A percentile compares a stretch with the other conserved stretches of the same genome.
Conservation (phyloP, 371 early-diverging fungal genomes). For the Mortierella sp. region DNA sequence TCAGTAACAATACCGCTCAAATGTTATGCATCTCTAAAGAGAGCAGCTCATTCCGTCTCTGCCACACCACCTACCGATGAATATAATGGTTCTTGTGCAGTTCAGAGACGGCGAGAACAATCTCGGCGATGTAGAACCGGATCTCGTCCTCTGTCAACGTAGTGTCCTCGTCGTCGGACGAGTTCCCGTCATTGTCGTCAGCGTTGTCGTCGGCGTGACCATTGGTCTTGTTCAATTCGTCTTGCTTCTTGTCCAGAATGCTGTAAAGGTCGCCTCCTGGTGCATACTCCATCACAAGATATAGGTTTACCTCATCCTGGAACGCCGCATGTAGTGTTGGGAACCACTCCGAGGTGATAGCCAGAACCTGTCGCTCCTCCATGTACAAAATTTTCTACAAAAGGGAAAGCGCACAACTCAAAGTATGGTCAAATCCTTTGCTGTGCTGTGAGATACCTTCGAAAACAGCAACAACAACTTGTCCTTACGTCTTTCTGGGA, state of each 20-base stretch:
- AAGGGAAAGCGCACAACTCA: neutral
- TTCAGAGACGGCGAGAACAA: constrained; percentile 90
- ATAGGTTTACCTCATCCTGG: constrained; percentile 91
- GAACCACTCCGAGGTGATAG: constrained; percentile 85
- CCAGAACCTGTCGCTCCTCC: constrained; percentile 91
- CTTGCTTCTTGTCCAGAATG: constrained; percentile 87
- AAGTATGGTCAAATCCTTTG: no score
- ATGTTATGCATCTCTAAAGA: neutral
- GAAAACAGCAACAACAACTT: neutral
- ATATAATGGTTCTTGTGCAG: constrained; percentile 96
- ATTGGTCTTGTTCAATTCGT: constrained; percentile 42
- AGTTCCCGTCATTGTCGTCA: constrained; percentile 19
- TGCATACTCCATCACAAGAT: constrained; percentile 97
- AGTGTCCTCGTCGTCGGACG: constrained; percentile 50
- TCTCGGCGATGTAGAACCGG: constrained; percentile 96
- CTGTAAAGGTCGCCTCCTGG: constrained; percentile 98
- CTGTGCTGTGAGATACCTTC: no score
- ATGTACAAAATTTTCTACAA: constrained; percentile 86
- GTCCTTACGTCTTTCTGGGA: constrained; percentile 81
- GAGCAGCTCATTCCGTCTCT: neutral
- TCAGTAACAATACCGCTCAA: neutral
- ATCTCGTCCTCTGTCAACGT: constrained; percentile 92
- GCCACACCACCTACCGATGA: constrained; percentile 75
- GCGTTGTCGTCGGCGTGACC: neutral
- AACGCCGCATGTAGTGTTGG: constrained; percentile 89